Conservation (phyloP, 805 yeast species). For the Candida quercuum region DNA sequence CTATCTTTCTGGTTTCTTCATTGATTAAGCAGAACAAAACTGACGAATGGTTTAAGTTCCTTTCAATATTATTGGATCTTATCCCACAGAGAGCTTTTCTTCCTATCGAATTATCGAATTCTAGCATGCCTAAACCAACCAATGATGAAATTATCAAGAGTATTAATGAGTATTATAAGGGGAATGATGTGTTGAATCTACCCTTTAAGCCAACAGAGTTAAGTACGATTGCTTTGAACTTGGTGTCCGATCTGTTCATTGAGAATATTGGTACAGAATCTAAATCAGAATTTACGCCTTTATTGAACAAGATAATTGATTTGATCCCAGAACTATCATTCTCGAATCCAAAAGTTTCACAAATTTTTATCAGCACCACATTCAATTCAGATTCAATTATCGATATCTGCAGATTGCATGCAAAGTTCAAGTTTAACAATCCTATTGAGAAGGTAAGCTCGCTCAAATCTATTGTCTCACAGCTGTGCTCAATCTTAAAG, state of each 20-base stretch:
- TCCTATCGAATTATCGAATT: constrained; percentile 42
- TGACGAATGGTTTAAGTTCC: constrained; percentile 33
- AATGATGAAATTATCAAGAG: constrained; percentile 20
- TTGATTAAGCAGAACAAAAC: constrained; percentile 25
- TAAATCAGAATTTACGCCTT: constrained; percentile 27
- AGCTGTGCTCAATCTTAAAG: constrained; percentile 15
- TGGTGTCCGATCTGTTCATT: constrained; percentile 24
- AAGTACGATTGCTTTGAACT: constrained; percentile 33
- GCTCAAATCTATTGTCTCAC: constrained; percentile 13
- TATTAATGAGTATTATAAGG: constrained; percentile 31
- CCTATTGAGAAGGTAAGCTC: constrained; percentile 20
- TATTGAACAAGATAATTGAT: constrained; percentile 33
- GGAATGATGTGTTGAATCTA: constrained; percentile 22
- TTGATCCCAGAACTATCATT: constrained; percentile 40
- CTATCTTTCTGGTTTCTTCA: constrained; percentile 53
- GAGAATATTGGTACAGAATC: constrained; percentile 16
- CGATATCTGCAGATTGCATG: constrained; percentile 26
- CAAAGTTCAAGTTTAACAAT: constrained; percentile 22
- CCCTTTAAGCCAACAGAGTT: constrained; percentile 42
- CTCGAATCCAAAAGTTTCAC: constrained; percentile 29
- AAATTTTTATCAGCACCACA: constrained; percentile 15
- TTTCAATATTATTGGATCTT: constrained; percentile 39
- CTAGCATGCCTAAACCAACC: constrained; percentile 8
- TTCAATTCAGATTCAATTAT: constrained; percentile 16
- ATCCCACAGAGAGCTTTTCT: constrained; percentile 62